These are phyloP conservation scores for Acephala macrosclerotiorum DNA, from an alignment of 2,329 filamentous ascomycete genomes.

Conservation along the genomic window DNA sequence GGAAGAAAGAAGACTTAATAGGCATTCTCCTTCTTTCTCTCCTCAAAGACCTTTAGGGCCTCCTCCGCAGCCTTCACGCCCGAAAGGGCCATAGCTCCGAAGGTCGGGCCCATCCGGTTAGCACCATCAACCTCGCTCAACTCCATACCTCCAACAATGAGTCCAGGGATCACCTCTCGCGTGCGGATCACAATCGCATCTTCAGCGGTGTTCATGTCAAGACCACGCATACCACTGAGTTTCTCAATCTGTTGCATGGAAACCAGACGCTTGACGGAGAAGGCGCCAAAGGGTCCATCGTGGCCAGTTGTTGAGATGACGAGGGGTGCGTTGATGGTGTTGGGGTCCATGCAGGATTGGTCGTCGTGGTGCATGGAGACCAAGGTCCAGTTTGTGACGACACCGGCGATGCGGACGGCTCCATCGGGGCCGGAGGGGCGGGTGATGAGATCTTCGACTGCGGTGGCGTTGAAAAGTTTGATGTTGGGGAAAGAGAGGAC, in stretches of 20 bases:
- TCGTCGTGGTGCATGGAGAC: constrained; percentile 88
- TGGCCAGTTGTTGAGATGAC: constrained; percentile 92
- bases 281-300: constrained; percentile 89
- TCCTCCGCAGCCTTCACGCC: constrained; percentile 94
- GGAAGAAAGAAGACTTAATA: constrained; percentile 20
- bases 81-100: constrained; percentile 86
- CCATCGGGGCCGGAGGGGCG: constrained; percentile 61
- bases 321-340: constrained; percentile 92
- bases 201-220: constrained; percentile 92
- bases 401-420: constrained; percentile 78
- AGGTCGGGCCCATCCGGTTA: constrained; percentile 90
- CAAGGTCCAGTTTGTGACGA: constrained; percentile 96
- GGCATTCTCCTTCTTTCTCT: constrained; percentile 80
- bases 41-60: constrained; percentile 78
- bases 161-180: constrained; percentile 83
- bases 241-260: constrained; percentile 85
- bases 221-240: constrained; percentile 89
- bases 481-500: constrained; percentile 88
- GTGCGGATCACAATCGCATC: constrained; percentile 94
- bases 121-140: constrained; percentile 89
- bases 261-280: constrained; percentile 89
- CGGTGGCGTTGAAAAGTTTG: constrained; percentile 95
- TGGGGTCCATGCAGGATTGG: constrained; percentile 96
- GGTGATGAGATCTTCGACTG: constrained; percentile 92
- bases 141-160: constrained; percentile 97